A percentile compares a stretch with the other conserved stretches of the same genome.
Evolutionary conservation across 208 protist species (phyloP).

Genomic region (Leishmania major): DNA sequence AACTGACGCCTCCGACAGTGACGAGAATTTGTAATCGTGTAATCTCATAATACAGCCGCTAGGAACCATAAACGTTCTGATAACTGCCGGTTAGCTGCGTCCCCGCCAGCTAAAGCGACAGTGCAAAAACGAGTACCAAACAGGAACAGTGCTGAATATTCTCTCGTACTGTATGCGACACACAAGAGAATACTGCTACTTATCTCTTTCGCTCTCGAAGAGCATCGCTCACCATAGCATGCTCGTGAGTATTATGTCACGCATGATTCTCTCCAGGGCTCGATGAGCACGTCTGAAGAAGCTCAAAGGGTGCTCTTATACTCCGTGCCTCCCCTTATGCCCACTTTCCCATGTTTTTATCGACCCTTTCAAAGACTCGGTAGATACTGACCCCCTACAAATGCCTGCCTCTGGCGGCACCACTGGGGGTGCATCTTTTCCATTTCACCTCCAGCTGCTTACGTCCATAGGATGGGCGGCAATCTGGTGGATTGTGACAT

Average conservation of each 20-base stretch:
- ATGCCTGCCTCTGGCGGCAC: slow-evolving; percentile 10
- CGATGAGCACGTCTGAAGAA: not conserved
- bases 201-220: not conserved
- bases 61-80: not conserved
- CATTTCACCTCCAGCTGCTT: slow-evolving; percentile 59
- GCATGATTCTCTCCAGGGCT: not conserved
- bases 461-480: slow-evolving; percentile 37
- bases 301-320: not conserved
- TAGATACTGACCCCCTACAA: not conserved
- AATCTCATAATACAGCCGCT: not conserved
- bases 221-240: not conserved
- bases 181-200: not conserved
- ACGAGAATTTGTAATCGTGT: slow-evolving; percentile 22
- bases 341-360: not conserved
- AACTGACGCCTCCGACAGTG: slow-evolving; percentile 20
- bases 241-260: not conserved
- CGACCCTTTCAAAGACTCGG: not conserved
- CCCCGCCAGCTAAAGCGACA: not conserved
- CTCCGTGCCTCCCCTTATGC: not conserved
- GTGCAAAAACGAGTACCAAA: not conserved
- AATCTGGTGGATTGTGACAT: slow-evolving; percentile 60
- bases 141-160: not conserved
- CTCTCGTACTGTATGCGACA: not conserved
- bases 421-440: slow-evolving; percentile 34
- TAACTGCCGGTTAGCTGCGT: not conserved